phyloP scores from a whole-genome alignment of 2,329 filamentous ascomycete genomes.

The Xylariaceae sp. region DNA sequence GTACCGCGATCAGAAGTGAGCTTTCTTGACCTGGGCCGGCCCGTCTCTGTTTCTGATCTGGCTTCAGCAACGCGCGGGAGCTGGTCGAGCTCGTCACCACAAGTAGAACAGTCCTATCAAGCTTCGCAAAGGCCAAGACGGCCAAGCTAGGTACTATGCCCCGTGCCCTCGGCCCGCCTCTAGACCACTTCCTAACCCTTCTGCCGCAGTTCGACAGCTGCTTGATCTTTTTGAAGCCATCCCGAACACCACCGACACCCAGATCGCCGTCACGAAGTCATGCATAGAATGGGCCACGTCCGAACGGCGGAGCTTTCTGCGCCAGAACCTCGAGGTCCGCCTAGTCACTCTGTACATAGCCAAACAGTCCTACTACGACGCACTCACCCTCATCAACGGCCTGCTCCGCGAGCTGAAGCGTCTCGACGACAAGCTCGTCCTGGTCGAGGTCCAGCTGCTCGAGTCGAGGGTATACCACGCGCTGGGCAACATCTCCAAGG shows the following conservation, averaged over 20 bases:
- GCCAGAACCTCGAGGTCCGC: slow-evolving; percentile 95
- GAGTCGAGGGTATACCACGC: slow-evolving; percentile 97
- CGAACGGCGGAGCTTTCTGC: slow-evolving; percentile 89
- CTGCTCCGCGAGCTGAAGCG: slow-evolving; percentile 95
- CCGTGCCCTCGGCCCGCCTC: slow-evolving; percentile 1
- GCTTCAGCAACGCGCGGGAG: slow-evolving; percentile 64
- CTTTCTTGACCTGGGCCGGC: slow-evolving; percentile 10
- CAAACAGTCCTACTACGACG: slow-evolving; percentile 96
- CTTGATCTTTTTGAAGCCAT: slow-evolving; percentile 93
- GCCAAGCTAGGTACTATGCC: slow-evolving; percentile 73
- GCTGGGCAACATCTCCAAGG: slow-evolving; percentile 92
- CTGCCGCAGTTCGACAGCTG: slow-evolving; percentile 84
- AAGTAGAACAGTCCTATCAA: slow-evolving; percentile 84
- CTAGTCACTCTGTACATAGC: slow-evolving; percentile 92
- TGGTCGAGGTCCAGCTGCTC: slow-evolving; percentile 95
- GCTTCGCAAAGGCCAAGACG: slow-evolving; percentile 98
- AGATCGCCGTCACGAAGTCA: slow-evolving; percentile 93
- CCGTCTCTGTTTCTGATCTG: background rate
- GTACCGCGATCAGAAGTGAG: slow-evolving; percentile 80
- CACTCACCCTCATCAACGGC: slow-evolving; percentile 91
- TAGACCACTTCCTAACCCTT: slow-evolving; percentile 6
- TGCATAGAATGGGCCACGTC: slow-evolving; percentile 99
- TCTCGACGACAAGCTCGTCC: slow-evolving; percentile 93
- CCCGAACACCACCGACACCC: slow-evolving; percentile 87
- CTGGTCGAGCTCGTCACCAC: slow-evolving; percentile 85